These are phyloP conservation scores for Magnolia kwangsiensis DNA, from an alignment of 164 flowering plant species.

Conservation along the genomic window DNA sequence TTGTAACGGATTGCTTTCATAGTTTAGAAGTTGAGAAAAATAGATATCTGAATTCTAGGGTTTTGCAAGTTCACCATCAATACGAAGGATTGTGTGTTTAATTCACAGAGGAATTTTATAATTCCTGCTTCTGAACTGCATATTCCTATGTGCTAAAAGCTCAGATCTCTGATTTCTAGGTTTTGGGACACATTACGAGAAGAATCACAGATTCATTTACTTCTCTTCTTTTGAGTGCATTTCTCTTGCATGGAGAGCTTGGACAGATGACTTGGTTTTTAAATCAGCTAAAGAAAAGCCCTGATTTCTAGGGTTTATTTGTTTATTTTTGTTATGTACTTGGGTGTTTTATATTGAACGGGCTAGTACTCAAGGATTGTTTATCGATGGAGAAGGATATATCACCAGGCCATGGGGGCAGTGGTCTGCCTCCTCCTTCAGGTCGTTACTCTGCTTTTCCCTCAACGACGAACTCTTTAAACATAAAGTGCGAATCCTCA, in stretches of 20 bases:
- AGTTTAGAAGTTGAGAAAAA: too few relatives aligned
- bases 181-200: too few relatives aligned
- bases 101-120: too few relatives aligned
- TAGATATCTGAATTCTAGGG: too few relatives aligned
- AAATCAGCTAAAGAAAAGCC: not conserved
- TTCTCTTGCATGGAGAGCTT: not conserved
- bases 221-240: not conserved
- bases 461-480: slow-evolving; percentile 6
- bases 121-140: too few relatives aligned
- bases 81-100: too few relatives aligned
- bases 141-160: too few relatives aligned
- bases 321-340: not conserved
- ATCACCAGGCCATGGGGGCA: slow-evolving; percentile 12
- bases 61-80: too few relatives aligned
- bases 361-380: not conserved
- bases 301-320: not conserved
- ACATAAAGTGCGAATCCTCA: slow-evolving; percentile 15
- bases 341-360: not conserved
- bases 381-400: slow-evolving; percentile 27
- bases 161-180: too few relatives aligned
- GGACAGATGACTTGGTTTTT: not conserved
- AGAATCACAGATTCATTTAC: not conserved
- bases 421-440: slow-evolving; percentile 19
- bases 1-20: too few relatives aligned
- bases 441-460: slow-evolving; percentile 13